These are phyloP conservation scores for Boletus edulis DNA, from an alignment of 768 basidiomycete species.

Conservation along the genomic window DNA sequence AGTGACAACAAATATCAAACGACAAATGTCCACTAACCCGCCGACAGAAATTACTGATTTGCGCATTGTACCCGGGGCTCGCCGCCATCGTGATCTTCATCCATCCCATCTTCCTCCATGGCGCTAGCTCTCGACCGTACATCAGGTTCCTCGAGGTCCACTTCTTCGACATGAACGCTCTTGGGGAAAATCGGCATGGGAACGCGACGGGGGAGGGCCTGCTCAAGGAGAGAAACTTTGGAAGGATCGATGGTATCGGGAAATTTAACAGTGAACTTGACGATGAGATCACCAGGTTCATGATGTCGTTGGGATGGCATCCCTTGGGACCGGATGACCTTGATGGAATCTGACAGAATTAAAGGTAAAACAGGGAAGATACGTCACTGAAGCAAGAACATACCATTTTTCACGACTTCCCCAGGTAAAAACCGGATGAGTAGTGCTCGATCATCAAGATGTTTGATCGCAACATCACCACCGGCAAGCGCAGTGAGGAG, in stretches of 20 bases:
- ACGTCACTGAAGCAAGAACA: constrained; percentile 25
- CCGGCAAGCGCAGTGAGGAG: constrained; percentile 91
- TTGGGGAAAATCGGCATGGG: constrained; percentile 67
- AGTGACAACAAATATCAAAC: constrained; percentile 18
- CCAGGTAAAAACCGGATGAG: constrained; percentile 83
- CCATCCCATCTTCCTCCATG: constrained; percentile 79
- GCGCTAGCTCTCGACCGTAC: constrained; percentile 45
- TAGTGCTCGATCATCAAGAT: constrained; percentile 90
- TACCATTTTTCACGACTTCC: constrained; percentile 92
- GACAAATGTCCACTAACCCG: constrained; percentile 14
- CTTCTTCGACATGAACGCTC: constrained; percentile 76
- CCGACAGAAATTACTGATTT: constrained; percentile 57
- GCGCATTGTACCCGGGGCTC: constrained; percentile 96
- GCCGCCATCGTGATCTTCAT: constrained; percentile 75
- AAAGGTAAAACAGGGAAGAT: background rate
- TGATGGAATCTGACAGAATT: constrained; percentile 64
- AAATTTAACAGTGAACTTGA: constrained; percentile 86
- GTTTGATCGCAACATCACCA: constrained; percentile 85
- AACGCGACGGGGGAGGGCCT: constrained; percentile 78
- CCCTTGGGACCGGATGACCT: constrained; percentile 91
- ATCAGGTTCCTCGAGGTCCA: constrained; percentile 76
- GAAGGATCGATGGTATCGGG: constrained; percentile 75
- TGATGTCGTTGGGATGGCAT: constrained; percentile 99
- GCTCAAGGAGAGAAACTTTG: constrained; percentile 71
- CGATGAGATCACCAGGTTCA: constrained; percentile 89